Base-by-base conservation (phyloP, 306 rosid genomes). In the Oemleria cerasiformis region DNA sequence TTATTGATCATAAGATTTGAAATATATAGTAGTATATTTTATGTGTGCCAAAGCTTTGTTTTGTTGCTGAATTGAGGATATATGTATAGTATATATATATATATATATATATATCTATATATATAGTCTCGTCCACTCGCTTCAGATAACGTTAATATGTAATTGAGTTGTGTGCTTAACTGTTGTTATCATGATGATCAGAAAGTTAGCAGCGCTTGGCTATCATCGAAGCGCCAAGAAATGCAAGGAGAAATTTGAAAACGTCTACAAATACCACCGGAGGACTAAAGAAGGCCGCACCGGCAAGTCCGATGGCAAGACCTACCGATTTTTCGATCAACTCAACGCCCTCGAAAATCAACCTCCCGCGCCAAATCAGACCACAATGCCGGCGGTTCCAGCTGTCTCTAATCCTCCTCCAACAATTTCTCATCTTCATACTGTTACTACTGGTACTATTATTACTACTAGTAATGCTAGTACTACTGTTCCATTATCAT, bases 161-260 rank as follows among this genome's bases (percentile, higher is more conserved):
- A 56, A 21, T 34, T 56, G 30, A 49, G 42, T 54, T 12, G 21
- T 54, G 11, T 44, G 12, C 20, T 65, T 39, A 40, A 39, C 68
- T 71, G 51, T 49, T 5, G 36, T 67, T 51, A 19, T 50, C 21
- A 19, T 59, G 19, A 11, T 51, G 25, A 50, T 79, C 92, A 94
- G 99, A 88, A 94, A 91, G 77, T 82, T 94, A 63, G 96, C 90
- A 43, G 96, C 90, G 63, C 90, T 85, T 74, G 99, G 97, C 39
- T 94, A 80, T 76, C 85, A 85, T 59, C 83, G 99, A 81, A 88
- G 79, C 70, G 87, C 96, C 17, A 94, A 94, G 91, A 94, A 94
- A 65, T 94, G 99, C 85, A 91, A 91, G 71, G 99, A 94, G 86
- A 94, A 94, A 66, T 94, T 94, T 44, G 99, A 94, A 86, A 94